Base-by-base conservation (phyloP, 2,329 filamentous ascomycete genomes). In the Polychaeton citri region DNA sequence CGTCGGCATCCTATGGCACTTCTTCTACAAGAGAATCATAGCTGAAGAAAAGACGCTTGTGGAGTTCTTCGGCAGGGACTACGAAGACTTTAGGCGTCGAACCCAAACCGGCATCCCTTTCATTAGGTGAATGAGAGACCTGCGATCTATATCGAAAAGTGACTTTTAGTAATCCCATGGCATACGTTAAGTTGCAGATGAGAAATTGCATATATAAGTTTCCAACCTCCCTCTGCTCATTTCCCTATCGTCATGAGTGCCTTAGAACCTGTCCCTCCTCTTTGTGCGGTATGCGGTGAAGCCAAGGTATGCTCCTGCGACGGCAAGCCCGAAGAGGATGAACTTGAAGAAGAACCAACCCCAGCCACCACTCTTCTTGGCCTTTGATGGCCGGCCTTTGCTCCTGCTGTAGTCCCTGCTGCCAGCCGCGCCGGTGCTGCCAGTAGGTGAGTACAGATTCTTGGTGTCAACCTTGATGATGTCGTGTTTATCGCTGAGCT, bases 401-500 rank as follows among this genome's bases (percentile, higher is more conserved):
- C 55, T 58, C 49, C 65, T 61, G 44, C 55, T 58, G 38, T 61
- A 53, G 45, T 62, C 64, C 47, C 58, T 61, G 39, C 43, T 53
- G 5, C 61, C 48, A 17, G 50, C 54, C 31, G 49, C 46, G 30
- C 18, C 54, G 16, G 50, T 54, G 32, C 50, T 46, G 15, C 53
- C 54, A 20, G 66, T 63, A 21, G 72, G 74, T 50, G 72, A 77
- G 66, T 96, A 96, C 43, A 98, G 67, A 61, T 95, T 98, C 68
- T 81, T 81, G 38, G 88, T 79, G 44, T 77, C 69, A 50, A 98
- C 73, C 34, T 76, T 81, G 57, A 96, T 76, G 60, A 98, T 92
- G 63, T 98, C 90, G 69, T 95, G 88, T 69, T 94, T 94, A 65
- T 98, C 90, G 61, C 79, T 85, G 46, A 98, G 74, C 66, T 98